Evolutionary conservation across 106 monocot genomes (phyloP), one percentile per base, ranked within the genome.

Genomic region (Posidonia australis): DNA sequence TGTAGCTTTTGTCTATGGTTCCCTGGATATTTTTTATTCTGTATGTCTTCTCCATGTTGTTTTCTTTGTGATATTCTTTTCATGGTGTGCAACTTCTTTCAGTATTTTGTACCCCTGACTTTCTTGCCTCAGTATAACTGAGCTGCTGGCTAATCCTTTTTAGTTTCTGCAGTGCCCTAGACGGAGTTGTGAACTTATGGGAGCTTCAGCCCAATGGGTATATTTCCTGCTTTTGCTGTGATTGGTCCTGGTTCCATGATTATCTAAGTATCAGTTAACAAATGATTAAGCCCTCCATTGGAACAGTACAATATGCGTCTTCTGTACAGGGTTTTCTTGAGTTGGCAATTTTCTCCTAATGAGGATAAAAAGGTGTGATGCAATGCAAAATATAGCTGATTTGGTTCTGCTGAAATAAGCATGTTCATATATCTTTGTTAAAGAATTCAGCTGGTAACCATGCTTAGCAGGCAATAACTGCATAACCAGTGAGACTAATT

Each of bases 151-250:
- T 57, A 13, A 20, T 44, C 10, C 9, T 70, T 45, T 25, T 47
- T 51, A 6, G 16, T 41, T 20, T 71, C 11, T 71, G 25, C 63
- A 71, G 71, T 54, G 71, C 71, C 29, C 32, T 71, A 30, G 63
- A 71, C 63, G 71, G 71, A 44, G 63, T 71, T 43, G 63, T 71
- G 24, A 71, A 71, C 51, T 17, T 71, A 26, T 71, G 71, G 71
- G 27, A 63, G 18, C 62, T 71, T 13, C 63, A 54, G 5, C 9
- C 23, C 2, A 63, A 30, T 49, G 71, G 62, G 63, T 62, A 61
- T 53, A 12, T 36, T 67, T 67, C 1, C 10, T 22, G n/a, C 5
- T 16, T 21, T 44, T n/a, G n/a, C 51, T 11, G 10, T 6, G 54
- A 54, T 67, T 42, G 5, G 2, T 30, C 26, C 26, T 4, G 27